Percentiles rank a stretch among this genome's conserved stretches.
These are phyloP conservation scores for Chlamydomonas reinhardtii DNA, from an alignment of 163 green algal species.

Conservation along the genomic window DNA sequence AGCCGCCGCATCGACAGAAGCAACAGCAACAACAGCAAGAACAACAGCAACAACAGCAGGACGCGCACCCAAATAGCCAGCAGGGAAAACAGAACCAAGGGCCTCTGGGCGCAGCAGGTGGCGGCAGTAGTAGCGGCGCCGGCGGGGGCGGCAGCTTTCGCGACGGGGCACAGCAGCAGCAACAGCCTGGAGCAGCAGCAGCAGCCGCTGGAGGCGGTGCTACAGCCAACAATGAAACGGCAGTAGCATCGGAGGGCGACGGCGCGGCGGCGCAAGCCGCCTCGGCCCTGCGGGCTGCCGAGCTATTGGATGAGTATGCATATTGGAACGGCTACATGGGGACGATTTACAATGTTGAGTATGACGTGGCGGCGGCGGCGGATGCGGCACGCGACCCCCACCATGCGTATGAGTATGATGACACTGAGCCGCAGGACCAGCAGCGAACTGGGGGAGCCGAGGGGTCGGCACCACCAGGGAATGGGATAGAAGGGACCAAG, in stretches of 20 bases:
- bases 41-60: no score
- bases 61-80: not conserved
- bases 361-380: slow-evolving; percentile 11
- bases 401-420: no score
- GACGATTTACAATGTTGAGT: slow-evolving; percentile 28
- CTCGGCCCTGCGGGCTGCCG: not conserved
- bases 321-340: slow-evolving; percentile 46
- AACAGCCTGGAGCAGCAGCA: no score
- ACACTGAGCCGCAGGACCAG: no score
- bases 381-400: no score
- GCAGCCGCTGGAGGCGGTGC: not conserved
- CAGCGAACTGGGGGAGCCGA: no score
- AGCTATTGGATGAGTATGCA: slow-evolving; percentile 26
- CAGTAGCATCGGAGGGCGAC: not conserved
- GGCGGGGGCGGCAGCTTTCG: no score
- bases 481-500: no score
- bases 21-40: not conserved
- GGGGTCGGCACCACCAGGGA: no score
- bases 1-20: not conserved
- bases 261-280: not conserved
- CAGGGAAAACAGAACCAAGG: not conserved
- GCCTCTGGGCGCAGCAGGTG: no score
- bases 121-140: no score
- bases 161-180: no score
- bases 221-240: not conserved